A percentile compares a stretch with the other conserved stretches of the same genome.
Evolutionary conservation across 164 flowering plant species (phyloP).

Genomic region (Cinnamomum chago): DNA sequence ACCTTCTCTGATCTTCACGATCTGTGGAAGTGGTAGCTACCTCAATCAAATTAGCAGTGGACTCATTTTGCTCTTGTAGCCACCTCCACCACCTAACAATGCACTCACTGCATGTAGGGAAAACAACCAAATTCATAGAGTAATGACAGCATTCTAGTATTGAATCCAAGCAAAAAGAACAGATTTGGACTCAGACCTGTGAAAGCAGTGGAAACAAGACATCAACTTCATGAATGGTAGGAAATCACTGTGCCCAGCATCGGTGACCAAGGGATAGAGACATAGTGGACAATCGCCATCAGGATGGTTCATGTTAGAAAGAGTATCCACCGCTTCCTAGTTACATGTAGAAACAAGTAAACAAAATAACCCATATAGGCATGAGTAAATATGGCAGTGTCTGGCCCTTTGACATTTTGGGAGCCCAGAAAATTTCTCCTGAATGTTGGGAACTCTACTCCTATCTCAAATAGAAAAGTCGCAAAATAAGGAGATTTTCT

Average conservation of each 20-base stretch:
- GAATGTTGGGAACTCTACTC: background rate
- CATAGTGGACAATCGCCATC: slow-evolving; percentile 94
- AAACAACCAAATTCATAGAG: background rate
- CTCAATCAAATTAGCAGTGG: slow-evolving; percentile 14
- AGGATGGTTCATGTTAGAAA: slow-evolving; percentile 83
- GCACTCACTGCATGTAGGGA: slow-evolving; percentile 57
- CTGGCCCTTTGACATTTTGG: background rate
- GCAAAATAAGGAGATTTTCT: background rate
- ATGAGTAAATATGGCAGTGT: background rate
- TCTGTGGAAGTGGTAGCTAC: slow-evolving; percentile 15
- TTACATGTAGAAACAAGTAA: slow-evolving; percentile 8
- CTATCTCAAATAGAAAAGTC: background rate
- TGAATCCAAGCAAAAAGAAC: slow-evolving; percentile 1
- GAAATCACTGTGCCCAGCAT: slow-evolving; percentile 26
- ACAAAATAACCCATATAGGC: background rate
- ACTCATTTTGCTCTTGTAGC: slow-evolving; percentile 47
- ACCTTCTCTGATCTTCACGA: slow-evolving; percentile 27
- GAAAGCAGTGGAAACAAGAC: slow-evolving; percentile 98
- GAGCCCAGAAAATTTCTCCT: background rate
- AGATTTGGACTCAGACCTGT: slow-evolving; percentile 39
- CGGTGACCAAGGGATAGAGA: slow-evolving; percentile 59
- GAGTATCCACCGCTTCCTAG: slow-evolving; percentile 84
- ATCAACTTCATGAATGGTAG: slow-evolving; percentile 93
- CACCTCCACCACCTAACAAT: slow-evolving; percentile 90
- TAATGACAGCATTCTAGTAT: background rate